Percentiles rank a stretch among this genome's conserved stretches.
Conservation (phyloP, 495 filamentous ascomycete genomes). For the Gamarada debralockiae region DNA sequence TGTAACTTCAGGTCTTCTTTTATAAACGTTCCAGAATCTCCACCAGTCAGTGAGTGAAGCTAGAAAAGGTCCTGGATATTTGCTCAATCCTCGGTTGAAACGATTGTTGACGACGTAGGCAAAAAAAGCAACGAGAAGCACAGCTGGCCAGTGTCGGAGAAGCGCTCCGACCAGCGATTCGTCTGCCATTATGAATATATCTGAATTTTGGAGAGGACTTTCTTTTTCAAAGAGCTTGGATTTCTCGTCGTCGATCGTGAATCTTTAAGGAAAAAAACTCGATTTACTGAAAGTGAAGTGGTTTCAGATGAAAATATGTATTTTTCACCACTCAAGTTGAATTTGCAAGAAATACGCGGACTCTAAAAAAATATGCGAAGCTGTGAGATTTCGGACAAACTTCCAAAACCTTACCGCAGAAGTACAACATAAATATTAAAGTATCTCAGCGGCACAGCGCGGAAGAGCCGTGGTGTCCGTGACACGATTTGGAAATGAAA, state of each 20-base stretch:
- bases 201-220: background rate
- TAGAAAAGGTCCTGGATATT: conserved; percentile 63
- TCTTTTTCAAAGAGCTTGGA: no score
- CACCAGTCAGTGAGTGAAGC: conserved; percentile 66
- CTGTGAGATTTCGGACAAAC: background rate
- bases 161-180: conserved; percentile 30
- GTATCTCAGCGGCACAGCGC: background rate
- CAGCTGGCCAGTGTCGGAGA: conserved; percentile 44
- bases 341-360: no score
- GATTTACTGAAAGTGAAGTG: no score
- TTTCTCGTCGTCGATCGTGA: no score
- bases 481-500: background rate
- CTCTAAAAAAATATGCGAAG: no score
- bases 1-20: conserved; percentile 57
- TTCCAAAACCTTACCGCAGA: background rate
- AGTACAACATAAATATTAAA: background rate
- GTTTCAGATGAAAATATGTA: no score
- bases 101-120: conserved; percentile 52
- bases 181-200: conserved; percentile 11
- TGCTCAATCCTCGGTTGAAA: conserved; percentile 56
- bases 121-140: conserved; percentile 28
- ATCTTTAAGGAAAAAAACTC: no score
- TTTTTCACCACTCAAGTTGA: no score
- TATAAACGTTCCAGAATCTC: conserved; percentile 63
- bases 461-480: background rate